Conservation (phyloP, 1,139 yeast genomes). For the Geotrichum phurueaensis region DNA sequence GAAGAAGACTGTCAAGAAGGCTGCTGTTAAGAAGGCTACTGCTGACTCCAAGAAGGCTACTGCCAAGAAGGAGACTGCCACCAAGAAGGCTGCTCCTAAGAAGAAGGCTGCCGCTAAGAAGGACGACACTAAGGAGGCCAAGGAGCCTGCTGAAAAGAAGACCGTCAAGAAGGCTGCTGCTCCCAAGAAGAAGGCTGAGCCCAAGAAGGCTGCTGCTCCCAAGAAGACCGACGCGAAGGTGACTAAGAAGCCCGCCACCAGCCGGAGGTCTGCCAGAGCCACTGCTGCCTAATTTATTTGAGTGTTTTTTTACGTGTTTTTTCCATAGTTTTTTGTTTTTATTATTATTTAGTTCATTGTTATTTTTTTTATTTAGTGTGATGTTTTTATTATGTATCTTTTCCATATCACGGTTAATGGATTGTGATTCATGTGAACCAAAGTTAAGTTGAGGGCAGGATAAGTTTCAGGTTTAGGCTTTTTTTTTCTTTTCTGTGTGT, state of each 20-base stretch:
- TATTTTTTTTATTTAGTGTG: not conserved
- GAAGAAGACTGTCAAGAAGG: slow-evolving; percentile 27
- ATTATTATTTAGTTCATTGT: not conserved
- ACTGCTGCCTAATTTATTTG: not conserved
- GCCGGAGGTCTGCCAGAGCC: slow-evolving; percentile 8
- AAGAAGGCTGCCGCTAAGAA: slow-evolving; percentile 45
- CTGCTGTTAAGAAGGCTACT: slow-evolving; percentile 24
- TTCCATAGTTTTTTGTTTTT: not conserved
- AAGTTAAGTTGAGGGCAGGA: not conserved
- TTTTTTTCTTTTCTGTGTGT: not conserved
- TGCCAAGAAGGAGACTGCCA: slow-evolving; percentile 37
- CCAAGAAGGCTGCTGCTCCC: slow-evolving; percentile 30
- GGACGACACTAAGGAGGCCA: slow-evolving; percentile 27
- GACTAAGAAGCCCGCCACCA: slow-evolving; percentile 26
- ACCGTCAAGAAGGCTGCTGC: slow-evolving; percentile 32
- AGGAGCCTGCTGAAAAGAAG: slow-evolving; percentile 30
- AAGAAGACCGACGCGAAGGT: slow-evolving; percentile 25
- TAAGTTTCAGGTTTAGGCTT: not conserved
- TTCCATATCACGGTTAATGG: not conserved
- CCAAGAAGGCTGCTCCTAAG: slow-evolving; percentile 69
- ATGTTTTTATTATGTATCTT: not conserved
- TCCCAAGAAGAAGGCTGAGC: slow-evolving; percentile 23
- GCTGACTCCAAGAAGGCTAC: slow-evolving; percentile 44
- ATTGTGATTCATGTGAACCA: not conserved
- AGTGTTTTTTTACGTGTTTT: not conserved